Evolutionary conservation across 2,329 filamentous ascomycete species (phyloP).

Genomic region (Xylariaceae sp.): DNA sequence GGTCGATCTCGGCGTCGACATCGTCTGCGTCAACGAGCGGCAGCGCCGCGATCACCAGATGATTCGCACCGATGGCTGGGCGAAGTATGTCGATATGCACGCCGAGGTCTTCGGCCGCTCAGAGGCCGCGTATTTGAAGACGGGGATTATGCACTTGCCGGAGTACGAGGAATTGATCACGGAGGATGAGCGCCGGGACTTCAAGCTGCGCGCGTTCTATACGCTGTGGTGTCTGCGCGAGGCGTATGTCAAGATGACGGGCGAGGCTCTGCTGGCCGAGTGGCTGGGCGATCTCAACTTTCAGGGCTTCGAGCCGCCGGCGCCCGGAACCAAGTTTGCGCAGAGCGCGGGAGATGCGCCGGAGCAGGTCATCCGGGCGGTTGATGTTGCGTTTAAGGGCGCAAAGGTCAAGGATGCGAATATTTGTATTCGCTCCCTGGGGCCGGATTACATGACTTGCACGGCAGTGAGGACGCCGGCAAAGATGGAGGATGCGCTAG

Average conservation of each 20-base stretch:
- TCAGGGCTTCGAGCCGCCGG: conserved; percentile 53
- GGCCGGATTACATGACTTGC: conserved; percentile 49
- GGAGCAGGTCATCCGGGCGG: conserved; percentile 32
- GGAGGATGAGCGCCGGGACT: conserved; percentile 45
- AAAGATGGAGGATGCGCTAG: conserved; percentile 35
- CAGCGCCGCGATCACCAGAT: conserved; percentile 55
- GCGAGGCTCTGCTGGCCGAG: conserved; percentile 66
- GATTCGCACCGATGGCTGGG: conserved; percentile 53
- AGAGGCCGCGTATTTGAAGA: conserved; percentile 59
- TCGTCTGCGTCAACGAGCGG: conserved; percentile 71
- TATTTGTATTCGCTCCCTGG: conserved; percentile 41
- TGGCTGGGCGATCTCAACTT: conserved; percentile 72
- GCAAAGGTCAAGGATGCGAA: conserved; percentile 38
- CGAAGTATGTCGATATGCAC: conserved; percentile 65
- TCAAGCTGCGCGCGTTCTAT: conserved; percentile 66
- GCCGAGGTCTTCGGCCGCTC: conserved; percentile 60
- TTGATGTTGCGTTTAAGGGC: conserved; percentile 39
- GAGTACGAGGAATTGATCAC: conserved; percentile 22
- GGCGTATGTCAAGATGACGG: conserved; percentile 78
- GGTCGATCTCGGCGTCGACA: conserved; percentile 61
- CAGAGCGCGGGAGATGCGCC: conserved; percentile 34
- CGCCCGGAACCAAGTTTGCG: conserved; percentile 25
- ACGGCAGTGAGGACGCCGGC: conserved; percentile 44
- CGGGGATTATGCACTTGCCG: conserved; percentile 30
- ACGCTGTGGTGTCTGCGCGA: conserved; percentile 75